Base-by-base conservation (phyloP, 768 basidiomycete species). In the Grammothele lineata region DNA sequence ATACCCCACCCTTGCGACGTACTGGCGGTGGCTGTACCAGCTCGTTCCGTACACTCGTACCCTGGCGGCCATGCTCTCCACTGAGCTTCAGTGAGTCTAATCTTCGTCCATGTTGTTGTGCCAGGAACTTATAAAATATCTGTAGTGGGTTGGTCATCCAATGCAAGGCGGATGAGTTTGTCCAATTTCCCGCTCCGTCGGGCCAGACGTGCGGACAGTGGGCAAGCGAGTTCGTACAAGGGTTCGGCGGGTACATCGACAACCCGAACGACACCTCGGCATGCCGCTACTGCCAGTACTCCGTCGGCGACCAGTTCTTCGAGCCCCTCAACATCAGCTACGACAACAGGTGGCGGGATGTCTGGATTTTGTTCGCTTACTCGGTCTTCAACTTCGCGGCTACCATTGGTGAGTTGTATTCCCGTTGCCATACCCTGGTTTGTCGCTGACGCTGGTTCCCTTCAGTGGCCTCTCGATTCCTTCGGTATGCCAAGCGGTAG, bases 21-120 rank as follows among this genome's bases (percentile, higher is more conserved):
- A 88, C 72, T 89, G 85, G 85, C 69, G 76, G 51, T 92, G 88
- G 87, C 63, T 91, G 14, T 92, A 92, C 63, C 72, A 81, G 51
- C 66, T 86, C 7, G 69, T 71, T 37, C 88, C 89, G 0, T 87
- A 81, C 63, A 89, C 85, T 0, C 77, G 86, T 19, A 70, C 79
- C 10, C 64, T 91, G 21, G 74, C 81, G 5, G 79, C 88, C 15
- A 83, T 92, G 73, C 66, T 90, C 24, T 78, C 85, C 0, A 90
- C 85, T 4, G 89, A 88, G 56, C 71, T 93, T 9, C 79, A 87
- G 80, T 83, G 50, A 43, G 59, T 56, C 4, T 25, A 12, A 9
- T 33, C 0, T 50, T 40, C 33, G 43, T 56, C 18, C 51, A 66
- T 2, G 10, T 36, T 15, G 9, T 7, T n/a, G 14, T 15, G 18